phyloP scores from a whole-genome alignment of 2,329 filamentous ascomycete species.

The Simplicillium sp. region DNA sequence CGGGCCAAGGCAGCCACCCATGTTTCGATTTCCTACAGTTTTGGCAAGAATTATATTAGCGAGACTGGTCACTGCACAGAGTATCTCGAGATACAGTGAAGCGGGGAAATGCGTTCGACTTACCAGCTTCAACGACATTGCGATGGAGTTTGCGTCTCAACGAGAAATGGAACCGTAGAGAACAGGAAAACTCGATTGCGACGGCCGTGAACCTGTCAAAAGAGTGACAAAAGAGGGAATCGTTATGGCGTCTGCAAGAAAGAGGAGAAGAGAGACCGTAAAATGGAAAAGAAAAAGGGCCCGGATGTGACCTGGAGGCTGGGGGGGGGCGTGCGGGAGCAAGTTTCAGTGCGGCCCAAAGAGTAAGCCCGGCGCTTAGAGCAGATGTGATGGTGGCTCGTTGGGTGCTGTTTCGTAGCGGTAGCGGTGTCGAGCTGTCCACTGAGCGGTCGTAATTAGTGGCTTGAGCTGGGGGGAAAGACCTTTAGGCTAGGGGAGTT shows the following conservation, averaged over 20 bases:
- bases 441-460: too few species aligned
- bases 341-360: not conserved
- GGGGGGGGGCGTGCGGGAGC: not conserved
- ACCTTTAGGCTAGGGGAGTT: too few species aligned
- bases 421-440: too few species aligned
- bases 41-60: not conserved
- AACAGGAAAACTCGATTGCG: not conserved
- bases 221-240: slow-evolving; percentile 5
- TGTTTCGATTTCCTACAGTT: slow-evolving; percentile 83
- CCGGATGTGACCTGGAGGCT: not conserved
- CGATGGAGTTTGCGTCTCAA: slow-evolving; percentile 5
- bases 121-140: slow-evolving; percentile 55
- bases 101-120: slow-evolving; percentile 11
- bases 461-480: too few species aligned
- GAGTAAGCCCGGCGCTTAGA: not conserved
- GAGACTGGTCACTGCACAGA: not conserved
- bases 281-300: not conserved
- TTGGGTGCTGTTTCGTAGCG: too few species aligned
- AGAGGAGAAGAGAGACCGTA: not conserved
- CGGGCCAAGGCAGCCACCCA: slow-evolving; percentile 87
- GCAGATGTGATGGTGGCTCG: not conserved
- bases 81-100: not conserved
- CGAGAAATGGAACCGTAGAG: not conserved
- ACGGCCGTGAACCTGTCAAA: not conserved
- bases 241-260: slow-evolving; percentile 1